Base-by-base conservation (phyloP, 2,329 filamentous ascomycete genomes). In the Sclerotinia sclerotiorum region DNA sequence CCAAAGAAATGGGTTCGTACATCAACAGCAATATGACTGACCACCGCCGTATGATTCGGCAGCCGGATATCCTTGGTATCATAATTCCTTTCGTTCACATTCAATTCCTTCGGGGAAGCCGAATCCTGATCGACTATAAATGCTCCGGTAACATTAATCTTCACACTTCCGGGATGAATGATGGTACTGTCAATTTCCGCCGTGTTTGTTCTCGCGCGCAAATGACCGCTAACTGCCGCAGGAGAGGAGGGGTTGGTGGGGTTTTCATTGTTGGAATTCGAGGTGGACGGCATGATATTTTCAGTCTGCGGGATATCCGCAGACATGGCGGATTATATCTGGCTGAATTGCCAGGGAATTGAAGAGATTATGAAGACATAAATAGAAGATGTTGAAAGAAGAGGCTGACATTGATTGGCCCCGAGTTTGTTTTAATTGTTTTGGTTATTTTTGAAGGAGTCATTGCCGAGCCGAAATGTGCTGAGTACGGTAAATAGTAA, bases 21-120 rank as follows among this genome's bases (percentile, higher is more conserved):
- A 84, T 99, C 95, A 70, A 97, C 90, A 65, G 95, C 95, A 74
- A 99, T 92, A 82, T 99, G 95, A 82, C 93, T 97, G 73, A 99
- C 94, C 11, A 97, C 89, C 15, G 91, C 91, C 17, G 92, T 97
- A 80, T 99, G 95, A 79, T 98, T 95, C 39, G 95, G 95, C 69
- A 99, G 83, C n/a, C 95, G 86, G 75, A 99, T 99, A 78, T 97
- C 95, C 77, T 92, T 93, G 68, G 92, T 93, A 79, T 96, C 92
- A 79, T 89, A 86, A 68, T 78, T 79, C 27, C 82, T 80, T 54
- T 82, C 83, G 71, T 81, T 83, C 51, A 74, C 74, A 42, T 70
- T 72, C 56, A 54, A 54, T 54, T 62, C 78, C 52, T 82, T 81
- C 68, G 87, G 81, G 61, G 84, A 87, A 27, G 79, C 79, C 4